Evolutionary conservation across 2,329 filamentous ascomycete genomes (phyloP).

Genomic region (Fusarium phyllophilum): DNA sequence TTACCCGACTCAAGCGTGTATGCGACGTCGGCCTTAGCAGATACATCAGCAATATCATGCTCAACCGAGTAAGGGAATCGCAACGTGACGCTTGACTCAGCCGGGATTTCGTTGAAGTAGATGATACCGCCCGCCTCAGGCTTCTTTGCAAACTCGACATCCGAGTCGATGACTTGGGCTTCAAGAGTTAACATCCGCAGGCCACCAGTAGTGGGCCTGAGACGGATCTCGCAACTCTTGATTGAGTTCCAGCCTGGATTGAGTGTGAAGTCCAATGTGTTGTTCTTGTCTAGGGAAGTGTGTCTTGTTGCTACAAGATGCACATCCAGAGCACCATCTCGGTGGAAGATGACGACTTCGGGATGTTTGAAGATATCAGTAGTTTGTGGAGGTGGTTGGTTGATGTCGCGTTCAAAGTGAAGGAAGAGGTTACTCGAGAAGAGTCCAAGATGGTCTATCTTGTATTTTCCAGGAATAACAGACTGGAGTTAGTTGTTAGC

Average conservation of each 20-base stretch:
- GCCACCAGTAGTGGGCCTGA: constrained; percentile 73
- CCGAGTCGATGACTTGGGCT: constrained; percentile 59
- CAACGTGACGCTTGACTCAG: constrained; percentile 64
- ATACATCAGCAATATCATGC: constrained; percentile 75
- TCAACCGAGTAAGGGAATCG: constrained; percentile 86
- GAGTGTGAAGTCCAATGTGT: constrained; percentile 79
- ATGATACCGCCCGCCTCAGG: constrained; percentile 67
- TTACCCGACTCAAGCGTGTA: constrained; percentile 75
- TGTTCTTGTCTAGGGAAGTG: constrained; percentile 82
- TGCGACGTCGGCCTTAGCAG: constrained; percentile 78
- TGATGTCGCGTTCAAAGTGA: constrained; percentile 69
- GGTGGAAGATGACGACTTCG: constrained; percentile 78
- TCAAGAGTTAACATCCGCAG: constrained; percentile 71
- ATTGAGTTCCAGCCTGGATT: constrained; percentile 79
- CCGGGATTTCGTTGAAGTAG: constrained; percentile 58
- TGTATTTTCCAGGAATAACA: constrained; percentile 77
- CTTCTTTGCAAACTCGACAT: constrained; percentile 57
- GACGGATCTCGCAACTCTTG: constrained; percentile 66
- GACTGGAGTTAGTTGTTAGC: constrained; percentile 56
- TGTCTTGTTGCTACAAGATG: constrained; percentile 72
- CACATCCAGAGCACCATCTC: constrained; percentile 73
- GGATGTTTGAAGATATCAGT: constrained; percentile 66
- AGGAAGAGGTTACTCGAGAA: constrained; percentile 71
- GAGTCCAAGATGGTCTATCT: constrained; percentile 77
- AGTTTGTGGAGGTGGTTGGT: constrained; percentile 57